Conservation (phyloP, 352 stramenopile species). For the Halophytophthora polymorphica region DNA sequence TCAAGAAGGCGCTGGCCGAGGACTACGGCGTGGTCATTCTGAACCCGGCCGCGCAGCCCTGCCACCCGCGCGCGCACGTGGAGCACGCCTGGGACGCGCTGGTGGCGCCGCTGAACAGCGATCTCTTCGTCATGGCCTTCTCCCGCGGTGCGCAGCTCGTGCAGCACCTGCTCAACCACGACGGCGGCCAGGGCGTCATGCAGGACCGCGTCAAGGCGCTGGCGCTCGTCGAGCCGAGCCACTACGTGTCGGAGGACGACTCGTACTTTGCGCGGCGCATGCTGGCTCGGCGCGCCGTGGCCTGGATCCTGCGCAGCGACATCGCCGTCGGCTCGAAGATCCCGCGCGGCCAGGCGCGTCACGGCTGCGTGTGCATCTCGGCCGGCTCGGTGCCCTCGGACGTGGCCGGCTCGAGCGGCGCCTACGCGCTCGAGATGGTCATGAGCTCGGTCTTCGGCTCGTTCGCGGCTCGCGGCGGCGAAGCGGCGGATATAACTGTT, state of each 20-base stretch:
- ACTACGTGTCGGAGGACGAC: slow-evolving; percentile 74
- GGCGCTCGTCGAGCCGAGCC: slow-evolving; percentile 75
- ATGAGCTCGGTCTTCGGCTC: slow-evolving; percentile 83
- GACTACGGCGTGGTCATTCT: slow-evolving; percentile 83
- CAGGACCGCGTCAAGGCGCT: slow-evolving; percentile 80
- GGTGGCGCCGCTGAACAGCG: slow-evolving; percentile 54
- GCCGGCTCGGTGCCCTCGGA: slow-evolving; percentile 67
- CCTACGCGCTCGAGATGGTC: slow-evolving; percentile 80
- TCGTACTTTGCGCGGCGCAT: slow-evolving; percentile 76
- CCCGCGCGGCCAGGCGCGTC: slow-evolving; percentile 56
- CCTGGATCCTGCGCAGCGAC: slow-evolving; percentile 75
- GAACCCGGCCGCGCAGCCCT: slow-evolving; percentile 76
- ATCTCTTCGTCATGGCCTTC: slow-evolving; percentile 80
- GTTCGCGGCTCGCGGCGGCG: slow-evolving; percentile 65
- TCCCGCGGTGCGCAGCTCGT: slow-evolving; percentile 75
- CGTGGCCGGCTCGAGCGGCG: slow-evolving; percentile 65
- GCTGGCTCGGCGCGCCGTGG: slow-evolving; percentile 56
- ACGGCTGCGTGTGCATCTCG: slow-evolving; percentile 80
- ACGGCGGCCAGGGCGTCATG: slow-evolving; percentile 76
- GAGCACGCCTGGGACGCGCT: slow-evolving; percentile 80
- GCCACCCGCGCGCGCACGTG: slow-evolving; percentile 68
- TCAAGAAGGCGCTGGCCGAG: slow-evolving; percentile 77
- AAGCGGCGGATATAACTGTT: slow-evolving; percentile 66
- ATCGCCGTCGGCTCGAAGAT: slow-evolving; percentile 78
- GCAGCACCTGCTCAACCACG: slow-evolving; percentile 75